Base-by-base conservation (phyloP, 2,329 filamentous ascomycete genomes). In the Claviceps paspali region DNA sequence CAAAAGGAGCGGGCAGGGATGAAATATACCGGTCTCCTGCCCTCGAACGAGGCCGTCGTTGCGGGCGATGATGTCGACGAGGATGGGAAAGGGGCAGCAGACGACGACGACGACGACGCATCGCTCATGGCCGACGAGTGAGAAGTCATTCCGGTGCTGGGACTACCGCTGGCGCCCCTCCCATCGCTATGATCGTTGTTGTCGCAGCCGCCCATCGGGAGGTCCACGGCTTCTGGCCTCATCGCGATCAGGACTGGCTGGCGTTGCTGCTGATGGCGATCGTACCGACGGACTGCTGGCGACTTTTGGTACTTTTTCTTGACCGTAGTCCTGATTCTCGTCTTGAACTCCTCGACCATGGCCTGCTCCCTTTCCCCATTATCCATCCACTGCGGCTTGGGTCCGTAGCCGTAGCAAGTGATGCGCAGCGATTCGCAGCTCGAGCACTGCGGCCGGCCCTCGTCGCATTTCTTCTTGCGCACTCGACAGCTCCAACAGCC, bases 311-410 rank as follows among this genome's bases (percentile, higher is more conserved):
- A 23, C 10, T 30, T 29, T n/a, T 43, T 42, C 4, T 46, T 41
- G 8, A 51, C 45, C 11, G 49, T 50, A 8, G 42, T 30, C 34
- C 52, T 52, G 5, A 52, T 46, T 0, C 36, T 42, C 6, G 27
- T 27, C 22, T 52, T 52, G 38, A 52, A 51, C 1, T 45, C 44
- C 1, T 33, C 38, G 1, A 51, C 31, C 28, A 50, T 50, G 38
- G 48, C 47, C 28, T 59, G 55, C 15, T 57, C 42, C 38, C 46
- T 29, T 2, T 15, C 33, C n/a, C 41, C 36, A 18, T 48, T 41
- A 34, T 56, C 53, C 29, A 57, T 53, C 54, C 56, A 61, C 2
- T 43, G 43, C 2, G 59, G 58, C 45, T 57, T 54, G 2, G 52
- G 45, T 0, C 51, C 54, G 21, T 52, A 53, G 3, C 50, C 50